These are phyloP conservation scores for Sphagnurus paluster DNA, from an alignment of 1,284 basidiomycete genomes.

Conservation along the genomic window DNA sequence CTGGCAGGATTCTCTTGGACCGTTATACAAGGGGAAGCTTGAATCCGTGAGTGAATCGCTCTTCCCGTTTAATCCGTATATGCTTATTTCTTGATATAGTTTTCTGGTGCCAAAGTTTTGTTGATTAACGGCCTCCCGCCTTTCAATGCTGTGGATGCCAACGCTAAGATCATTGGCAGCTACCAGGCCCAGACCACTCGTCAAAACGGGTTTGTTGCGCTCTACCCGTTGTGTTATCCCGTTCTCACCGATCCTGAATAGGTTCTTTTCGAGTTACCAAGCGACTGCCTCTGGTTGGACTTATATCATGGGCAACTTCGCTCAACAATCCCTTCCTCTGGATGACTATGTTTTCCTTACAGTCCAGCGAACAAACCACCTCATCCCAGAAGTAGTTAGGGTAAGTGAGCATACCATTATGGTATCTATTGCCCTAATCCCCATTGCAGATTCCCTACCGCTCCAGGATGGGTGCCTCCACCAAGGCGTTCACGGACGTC, in stretches of 20 bases:
- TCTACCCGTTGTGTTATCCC: neutral
- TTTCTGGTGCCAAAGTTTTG: constrained; percentile 57
- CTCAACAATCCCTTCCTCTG: constrained; percentile 55
- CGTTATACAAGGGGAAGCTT: constrained; percentile 50
- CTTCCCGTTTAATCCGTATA: neutral
- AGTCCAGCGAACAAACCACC: constrained; percentile 45
- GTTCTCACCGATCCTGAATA: constrained; percentile 12
- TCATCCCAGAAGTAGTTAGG: constrained; percentile 33
- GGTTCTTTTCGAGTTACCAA: constrained; percentile 47
- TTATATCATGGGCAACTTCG: constrained; percentile 65
- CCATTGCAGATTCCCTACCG: constrained; percentile 54
- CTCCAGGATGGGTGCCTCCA: constrained; percentile 46
- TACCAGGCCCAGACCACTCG: constrained; percentile 51
- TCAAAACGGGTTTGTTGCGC: constrained; percentile 39
- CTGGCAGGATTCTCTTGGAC: constrained; percentile 54
- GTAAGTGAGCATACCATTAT: constrained; percentile 14
- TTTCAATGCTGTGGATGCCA: constrained; percentile 50
- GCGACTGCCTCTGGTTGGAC: constrained; percentile 44
- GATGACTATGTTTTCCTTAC: constrained; percentile 50
- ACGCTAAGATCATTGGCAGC: constrained; percentile 47
- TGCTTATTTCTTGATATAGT: constrained; percentile 29
- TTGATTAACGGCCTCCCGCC: constrained; percentile 54
- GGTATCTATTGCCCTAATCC: neutral
- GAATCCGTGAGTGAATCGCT: constrained; percentile 38
- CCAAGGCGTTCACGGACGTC: constrained; percentile 48